These are phyloP conservation scores for Penicillium ochrochloron DNA, from an alignment of 495 filamentous ascomycete genomes.

Conservation along the genomic window DNA sequence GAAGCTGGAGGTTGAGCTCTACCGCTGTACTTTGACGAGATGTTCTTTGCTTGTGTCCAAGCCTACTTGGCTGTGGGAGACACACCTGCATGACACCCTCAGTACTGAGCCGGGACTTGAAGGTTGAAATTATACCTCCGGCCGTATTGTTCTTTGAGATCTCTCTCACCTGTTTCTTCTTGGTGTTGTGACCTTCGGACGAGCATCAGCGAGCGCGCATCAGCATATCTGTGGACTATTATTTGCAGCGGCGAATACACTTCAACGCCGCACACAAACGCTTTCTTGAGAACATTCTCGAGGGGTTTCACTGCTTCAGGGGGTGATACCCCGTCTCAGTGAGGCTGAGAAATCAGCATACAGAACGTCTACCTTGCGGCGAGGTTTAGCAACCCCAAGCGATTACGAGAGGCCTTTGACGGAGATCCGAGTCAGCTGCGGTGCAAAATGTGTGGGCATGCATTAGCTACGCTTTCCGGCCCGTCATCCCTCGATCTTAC, in stretches of 20 bases:
- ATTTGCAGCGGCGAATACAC: slow-evolving; percentile 1
- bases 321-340: slow-evolving; percentile 33
- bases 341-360: slow-evolving; percentile 10
- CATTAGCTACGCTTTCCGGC: neutral
- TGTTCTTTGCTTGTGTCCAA: slow-evolving; percentile 29
- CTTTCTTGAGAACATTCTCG: slow-evolving; percentile 6
- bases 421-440: slow-evolving; percentile 16
- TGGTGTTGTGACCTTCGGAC: slow-evolving; percentile 34
- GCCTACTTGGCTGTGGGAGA: slow-evolving; percentile 17
- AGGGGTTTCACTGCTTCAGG: slow-evolving; percentile 21
- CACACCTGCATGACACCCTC: slow-evolving; percentile 34
- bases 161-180: slow-evolving; percentile 26
- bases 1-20: slow-evolving; percentile 54
- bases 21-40: slow-evolving; percentile 43
- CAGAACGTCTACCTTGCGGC: slow-evolving; percentile 3
- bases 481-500: slow-evolving; percentile 19
- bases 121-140: slow-evolving; percentile 30
- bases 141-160: slow-evolving; percentile 28
- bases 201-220: slow-evolving; percentile 67
- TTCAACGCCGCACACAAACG: neutral
- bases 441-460: slow-evolving; percentile 13
- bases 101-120: slow-evolving; percentile 44
- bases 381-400: slow-evolving; percentile 4
- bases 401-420: slow-evolving; percentile 21
- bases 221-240: slow-evolving; percentile 53